phyloP scores from a whole-genome alignment of 805 yeast species.

The Wickerhamiella nectarea region DNA sequence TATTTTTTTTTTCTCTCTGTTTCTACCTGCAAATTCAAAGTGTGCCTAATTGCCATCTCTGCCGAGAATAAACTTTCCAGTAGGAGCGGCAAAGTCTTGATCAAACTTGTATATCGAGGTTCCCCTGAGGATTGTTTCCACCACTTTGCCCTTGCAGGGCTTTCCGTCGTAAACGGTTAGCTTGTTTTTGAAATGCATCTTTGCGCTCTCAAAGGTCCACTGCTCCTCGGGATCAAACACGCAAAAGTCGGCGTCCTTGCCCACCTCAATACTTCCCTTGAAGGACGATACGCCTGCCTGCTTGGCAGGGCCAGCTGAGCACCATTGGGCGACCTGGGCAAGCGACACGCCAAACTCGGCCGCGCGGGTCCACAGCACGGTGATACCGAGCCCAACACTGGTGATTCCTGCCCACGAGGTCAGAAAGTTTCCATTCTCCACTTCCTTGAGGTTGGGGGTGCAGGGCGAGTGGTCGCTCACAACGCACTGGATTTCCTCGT shows the following conservation, averaged over 20 bases:
- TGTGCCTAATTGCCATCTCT: conserved; percentile 5
- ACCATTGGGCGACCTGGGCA: conserved; percentile 63
- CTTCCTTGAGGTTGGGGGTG: conserved; percentile 76
- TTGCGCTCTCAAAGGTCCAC: conserved; percentile 29
- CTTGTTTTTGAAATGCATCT: conserved; percentile 61
- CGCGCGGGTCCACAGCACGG: conserved; percentile 60
- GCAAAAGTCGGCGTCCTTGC: conserved; percentile 80
- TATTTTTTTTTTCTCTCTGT: not conserved
- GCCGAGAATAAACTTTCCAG: conserved; percentile 15
- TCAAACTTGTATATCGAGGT: conserved; percentile 39
- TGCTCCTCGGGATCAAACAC: conserved; percentile 56
- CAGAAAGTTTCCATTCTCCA: conserved; percentile 74
- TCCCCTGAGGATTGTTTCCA: conserved; percentile 73
- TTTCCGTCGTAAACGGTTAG: conserved; percentile 75
- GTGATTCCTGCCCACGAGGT: conserved; percentile 96
- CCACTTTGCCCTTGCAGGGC: conserved; percentile 54
- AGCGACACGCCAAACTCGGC: conserved; percentile 36
- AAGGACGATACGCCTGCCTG: conserved; percentile 64
- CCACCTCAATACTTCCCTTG: conserved; percentile 62
- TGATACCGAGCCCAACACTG: conserved; percentile 82
- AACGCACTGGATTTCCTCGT: conserved; percentile 59
- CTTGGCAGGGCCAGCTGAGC: conserved; percentile 66
- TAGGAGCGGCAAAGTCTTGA: conserved; percentile 13
- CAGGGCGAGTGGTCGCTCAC: conserved; percentile 96
- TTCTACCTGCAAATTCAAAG: too few relatives aligned